Conservation (phyloP, 2,329 filamentous ascomycete species). For the Diplocarpon rosae region DNA sequence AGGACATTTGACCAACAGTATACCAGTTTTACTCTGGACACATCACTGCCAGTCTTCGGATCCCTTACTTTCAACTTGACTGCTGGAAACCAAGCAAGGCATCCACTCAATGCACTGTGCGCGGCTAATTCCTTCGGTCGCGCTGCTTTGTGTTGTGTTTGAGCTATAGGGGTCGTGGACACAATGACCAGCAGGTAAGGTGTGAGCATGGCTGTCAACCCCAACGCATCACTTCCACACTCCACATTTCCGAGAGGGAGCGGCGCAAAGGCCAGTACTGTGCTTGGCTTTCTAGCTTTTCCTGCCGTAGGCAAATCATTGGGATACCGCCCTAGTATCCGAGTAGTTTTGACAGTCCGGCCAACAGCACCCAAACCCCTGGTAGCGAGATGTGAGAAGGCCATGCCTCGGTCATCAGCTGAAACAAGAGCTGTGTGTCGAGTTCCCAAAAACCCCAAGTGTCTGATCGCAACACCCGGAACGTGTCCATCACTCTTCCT, state of each 20-base stretch:
- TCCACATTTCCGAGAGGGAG: slow-evolving; percentile 91
- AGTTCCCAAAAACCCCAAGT: slow-evolving; percentile 90
- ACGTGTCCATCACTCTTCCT: slow-evolving; percentile 74
- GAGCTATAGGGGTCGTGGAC: slow-evolving; percentile 89
- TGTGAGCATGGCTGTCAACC: slow-evolving; percentile 87
- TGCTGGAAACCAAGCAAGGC: slow-evolving; percentile 92
- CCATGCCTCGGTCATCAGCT: slow-evolving; percentile 91
- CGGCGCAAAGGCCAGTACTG: slow-evolving; percentile 82
- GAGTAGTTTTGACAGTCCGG: slow-evolving; percentile 75
- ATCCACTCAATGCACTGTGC: slow-evolving; percentile 87
- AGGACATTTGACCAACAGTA: slow-evolving; percentile 99
- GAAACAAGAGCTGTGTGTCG: slow-evolving; percentile 91
- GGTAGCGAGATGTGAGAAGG: slow-evolving; percentile 92
- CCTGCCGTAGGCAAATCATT: slow-evolving; percentile 48
- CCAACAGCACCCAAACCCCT: slow-evolving; percentile 80
- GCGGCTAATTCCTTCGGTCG: slow-evolving; percentile 83
- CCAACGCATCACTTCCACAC: slow-evolving; percentile 75
- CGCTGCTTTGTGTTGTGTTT: slow-evolving; percentile 90
- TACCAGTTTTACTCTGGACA: slow-evolving; percentile 76
- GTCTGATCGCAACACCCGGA: slow-evolving; percentile 64
- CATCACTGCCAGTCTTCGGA: slow-evolving; percentile 51
- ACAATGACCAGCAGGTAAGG: slow-evolving; percentile 94
- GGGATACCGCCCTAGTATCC: slow-evolving; percentile 87
- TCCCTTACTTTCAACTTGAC: slow-evolving; percentile 79
- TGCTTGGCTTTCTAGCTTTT: slow-evolving; percentile 77